Evolutionary conservation across 73 alveolate genomes (phyloP).

Genomic region (Tetrahymena elliotti): DNA sequence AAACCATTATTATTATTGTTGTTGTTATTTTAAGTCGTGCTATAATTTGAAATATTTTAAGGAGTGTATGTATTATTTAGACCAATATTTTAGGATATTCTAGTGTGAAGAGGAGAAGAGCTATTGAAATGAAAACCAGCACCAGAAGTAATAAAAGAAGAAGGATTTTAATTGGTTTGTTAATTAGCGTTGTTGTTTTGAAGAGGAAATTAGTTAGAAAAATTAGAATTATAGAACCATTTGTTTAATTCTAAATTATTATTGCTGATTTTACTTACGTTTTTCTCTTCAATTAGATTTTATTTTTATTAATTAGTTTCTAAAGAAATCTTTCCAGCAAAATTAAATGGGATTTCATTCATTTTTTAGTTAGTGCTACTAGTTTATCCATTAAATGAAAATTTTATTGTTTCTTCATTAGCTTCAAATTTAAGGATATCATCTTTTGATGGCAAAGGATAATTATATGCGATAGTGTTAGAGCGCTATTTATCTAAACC

Average conservation of each 20-base stretch:
- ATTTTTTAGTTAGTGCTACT: neutral
- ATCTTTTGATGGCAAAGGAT: neutral
- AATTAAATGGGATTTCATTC: neutral
- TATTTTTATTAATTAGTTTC: neutral
- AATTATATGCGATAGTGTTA: neutral
- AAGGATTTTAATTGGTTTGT: neutral
- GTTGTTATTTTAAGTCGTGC: neutral
- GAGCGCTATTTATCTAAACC: neutral
- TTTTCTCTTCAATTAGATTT: neutral
- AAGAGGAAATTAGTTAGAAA: neutral
- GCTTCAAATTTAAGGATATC: neutral
- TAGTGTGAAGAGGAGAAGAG: neutral
- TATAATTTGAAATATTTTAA: neutral
- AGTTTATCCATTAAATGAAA: neutral
- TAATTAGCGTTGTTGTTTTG: too few species aligned
- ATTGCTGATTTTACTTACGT: neutral
- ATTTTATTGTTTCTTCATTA: neutral
- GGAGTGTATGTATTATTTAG: neutral
- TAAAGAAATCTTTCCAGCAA: neutral
- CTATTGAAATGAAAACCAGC: neutral
- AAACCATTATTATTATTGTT: neutral
- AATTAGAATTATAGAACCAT: neutral
- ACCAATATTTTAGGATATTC: neutral
- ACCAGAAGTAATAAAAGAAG: neutral
- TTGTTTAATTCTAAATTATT: neutral